A percentile compares a stretch with the other conserved stretches of the same genome.
phyloP scores from a whole-genome alignment of 257 asterid genomes.

The Echites panduratus region DNA sequence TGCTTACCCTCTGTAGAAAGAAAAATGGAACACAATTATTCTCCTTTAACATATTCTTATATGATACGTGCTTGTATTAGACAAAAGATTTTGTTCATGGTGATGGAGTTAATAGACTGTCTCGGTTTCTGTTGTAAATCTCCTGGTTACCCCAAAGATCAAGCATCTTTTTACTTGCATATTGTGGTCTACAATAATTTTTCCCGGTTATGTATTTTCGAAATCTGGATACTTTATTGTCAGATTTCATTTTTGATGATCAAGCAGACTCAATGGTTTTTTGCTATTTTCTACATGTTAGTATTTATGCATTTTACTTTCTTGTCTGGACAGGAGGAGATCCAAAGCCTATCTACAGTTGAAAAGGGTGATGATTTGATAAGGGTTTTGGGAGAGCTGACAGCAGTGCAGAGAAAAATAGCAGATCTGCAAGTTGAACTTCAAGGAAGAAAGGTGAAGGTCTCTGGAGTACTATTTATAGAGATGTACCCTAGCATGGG shows the following conservation, averaged over 20 bases:
- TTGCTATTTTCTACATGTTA: background rate
- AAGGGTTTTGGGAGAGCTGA: conserved; percentile 82
- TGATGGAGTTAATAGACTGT: background rate
- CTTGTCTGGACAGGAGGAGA: conserved; percentile 59
- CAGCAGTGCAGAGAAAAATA: conserved; percentile 81
- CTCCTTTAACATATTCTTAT: background rate
- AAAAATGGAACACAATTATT: background rate
- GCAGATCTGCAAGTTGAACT: conserved; percentile 98
- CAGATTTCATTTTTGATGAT: background rate
- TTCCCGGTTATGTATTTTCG: background rate
- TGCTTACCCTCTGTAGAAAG: background rate
- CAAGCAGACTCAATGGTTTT: background rate
- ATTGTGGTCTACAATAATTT: background rate
- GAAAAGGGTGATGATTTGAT: conserved; percentile 87
- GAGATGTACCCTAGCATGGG: too few species aligned
- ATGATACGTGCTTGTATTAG: background rate
- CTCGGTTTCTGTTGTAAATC: background rate
- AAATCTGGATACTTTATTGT: background rate
- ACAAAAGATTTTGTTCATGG: background rate
- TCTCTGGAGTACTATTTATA: background rate
- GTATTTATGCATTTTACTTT: conserved; percentile 7
- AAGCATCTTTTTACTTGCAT: background rate
- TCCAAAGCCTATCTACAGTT: conserved; percentile 49
- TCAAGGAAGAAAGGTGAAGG: conserved; percentile 90
- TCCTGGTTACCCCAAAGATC: background rate